Conservation (phyloP, 1,284 basidiomycete species). For the Quambalaria eucalypti region DNA sequence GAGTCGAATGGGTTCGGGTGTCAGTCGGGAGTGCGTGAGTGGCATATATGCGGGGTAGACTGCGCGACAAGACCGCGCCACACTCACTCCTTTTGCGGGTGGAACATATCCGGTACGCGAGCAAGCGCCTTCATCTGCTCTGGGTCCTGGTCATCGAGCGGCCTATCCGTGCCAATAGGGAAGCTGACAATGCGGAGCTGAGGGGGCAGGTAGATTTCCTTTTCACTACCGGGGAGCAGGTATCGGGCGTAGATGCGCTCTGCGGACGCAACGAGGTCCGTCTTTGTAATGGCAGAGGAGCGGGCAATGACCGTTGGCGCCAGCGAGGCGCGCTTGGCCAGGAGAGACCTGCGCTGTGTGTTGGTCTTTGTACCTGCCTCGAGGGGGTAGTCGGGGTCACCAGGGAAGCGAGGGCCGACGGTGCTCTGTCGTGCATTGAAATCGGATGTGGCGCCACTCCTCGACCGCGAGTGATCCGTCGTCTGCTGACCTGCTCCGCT, state of each 20-base stretch:
- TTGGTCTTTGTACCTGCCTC: slow-evolving; percentile 4
- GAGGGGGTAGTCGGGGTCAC: slow-evolving; percentile 33
- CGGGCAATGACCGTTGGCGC: slow-evolving; percentile 60
- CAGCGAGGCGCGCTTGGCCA: slow-evolving; percentile 32
- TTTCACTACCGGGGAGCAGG: slow-evolving; percentile 58
- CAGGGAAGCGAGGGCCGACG: slow-evolving; percentile 30
- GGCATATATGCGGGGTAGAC: neutral
- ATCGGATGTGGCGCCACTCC: neutral
- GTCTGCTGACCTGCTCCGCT: neutral
- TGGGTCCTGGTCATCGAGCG: slow-evolving; percentile 59
- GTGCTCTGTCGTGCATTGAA: neutral
- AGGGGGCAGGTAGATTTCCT: slow-evolving; percentile 82
- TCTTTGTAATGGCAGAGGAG: slow-evolving; percentile 75
- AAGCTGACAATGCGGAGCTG: slow-evolving; percentile 43
- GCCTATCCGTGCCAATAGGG: slow-evolving; percentile 53
- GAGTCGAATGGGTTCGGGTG: neutral
- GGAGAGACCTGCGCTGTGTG: slow-evolving; percentile 25
- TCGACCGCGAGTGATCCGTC: neutral
- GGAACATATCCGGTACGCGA: slow-evolving; percentile 91
- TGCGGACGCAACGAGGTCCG: slow-evolving; percentile 80
- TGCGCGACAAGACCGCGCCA: no score
- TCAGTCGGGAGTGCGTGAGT: no score
- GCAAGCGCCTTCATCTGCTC: slow-evolving; percentile 69
- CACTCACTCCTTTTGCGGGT: slow-evolving; percentile 77
- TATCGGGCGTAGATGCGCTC: slow-evolving; percentile 93